These are phyloP conservation scores for Didymellaceae sp. DNA, from an alignment of 2,329 filamentous ascomycete genomes.

Conservation along the genomic window DNA sequence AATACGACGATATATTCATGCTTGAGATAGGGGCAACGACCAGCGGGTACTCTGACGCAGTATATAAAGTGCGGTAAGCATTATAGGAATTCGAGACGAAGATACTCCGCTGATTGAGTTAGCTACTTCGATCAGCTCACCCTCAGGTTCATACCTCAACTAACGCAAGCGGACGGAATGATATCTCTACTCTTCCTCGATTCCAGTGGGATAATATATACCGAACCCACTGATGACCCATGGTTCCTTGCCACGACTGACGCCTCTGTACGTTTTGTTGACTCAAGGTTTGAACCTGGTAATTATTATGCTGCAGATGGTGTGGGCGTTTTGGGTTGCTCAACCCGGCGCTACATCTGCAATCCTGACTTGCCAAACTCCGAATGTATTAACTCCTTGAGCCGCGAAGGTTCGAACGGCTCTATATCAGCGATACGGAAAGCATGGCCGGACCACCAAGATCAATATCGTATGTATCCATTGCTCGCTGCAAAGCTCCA, in stretches of 20 bases:
- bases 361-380: background rate
- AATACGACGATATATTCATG: background rate
- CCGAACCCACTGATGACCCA: background rate
- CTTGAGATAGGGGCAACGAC: too few species aligned
- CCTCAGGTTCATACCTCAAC: background rate
- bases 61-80: background rate
- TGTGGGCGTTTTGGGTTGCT: background rate
- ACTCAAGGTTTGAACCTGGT: too few species aligned
- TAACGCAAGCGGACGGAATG: background rate
- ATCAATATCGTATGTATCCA: background rate
- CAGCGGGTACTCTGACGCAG: background rate
- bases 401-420: background rate
- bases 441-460: background rate
- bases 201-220: background rate
- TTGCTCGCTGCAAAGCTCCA: background rate
- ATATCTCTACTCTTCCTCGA: background rate
- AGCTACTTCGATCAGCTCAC: background rate
- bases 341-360: background rate
- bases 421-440: background rate
- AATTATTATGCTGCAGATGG: background rate
- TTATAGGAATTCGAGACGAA: background rate
- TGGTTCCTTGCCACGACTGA: conserved; percentile 3
- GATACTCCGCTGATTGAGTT: too few species aligned
- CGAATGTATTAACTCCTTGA: background rate
- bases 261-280: too few species aligned